These are phyloP conservation scores for Boletales sp. DNA, from an alignment of 768 basidiomycete genomes.

Conservation along the genomic window DNA sequence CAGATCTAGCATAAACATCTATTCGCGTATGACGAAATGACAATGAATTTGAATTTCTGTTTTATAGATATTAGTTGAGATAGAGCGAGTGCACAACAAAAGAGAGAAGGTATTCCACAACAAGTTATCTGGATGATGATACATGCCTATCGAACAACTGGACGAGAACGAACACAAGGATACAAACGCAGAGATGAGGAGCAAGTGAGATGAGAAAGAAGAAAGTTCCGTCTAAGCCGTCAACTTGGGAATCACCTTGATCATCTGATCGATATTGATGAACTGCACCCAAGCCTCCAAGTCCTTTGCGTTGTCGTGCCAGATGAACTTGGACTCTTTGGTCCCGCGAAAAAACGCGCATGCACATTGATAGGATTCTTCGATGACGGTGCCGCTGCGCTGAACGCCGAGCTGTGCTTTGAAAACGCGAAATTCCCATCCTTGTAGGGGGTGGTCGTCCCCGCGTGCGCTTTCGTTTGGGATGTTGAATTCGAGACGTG, in stretches of 20 bases:
- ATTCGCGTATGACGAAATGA: too few species aligned
- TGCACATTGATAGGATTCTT: conserved; percentile 74
- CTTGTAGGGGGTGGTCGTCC: conserved; percentile 64
- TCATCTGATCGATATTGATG: conserved; percentile 76
- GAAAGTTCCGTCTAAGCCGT: conserved; percentile 42
- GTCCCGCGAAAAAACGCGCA: conserved; percentile 74
- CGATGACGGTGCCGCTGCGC: conserved; percentile 46
- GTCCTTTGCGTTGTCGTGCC: conserved; percentile 63
- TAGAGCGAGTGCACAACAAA: not conserved
- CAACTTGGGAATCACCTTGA: conserved; percentile 74
- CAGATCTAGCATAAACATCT: too few species aligned
- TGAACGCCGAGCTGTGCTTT: conserved; percentile 68
- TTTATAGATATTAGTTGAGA: not conserved
- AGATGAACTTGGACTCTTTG: conserved; percentile 63
- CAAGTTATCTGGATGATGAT: not conserved
- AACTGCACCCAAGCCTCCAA: conserved; percentile 82
- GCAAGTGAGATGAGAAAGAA: not conserved
- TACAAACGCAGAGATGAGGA: conserved; percentile 1
- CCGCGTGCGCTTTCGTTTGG: conserved; percentile 57
- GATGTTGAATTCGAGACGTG: conserved; percentile 79
- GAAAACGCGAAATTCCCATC: conserved; percentile 88
- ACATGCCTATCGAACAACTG: conserved; percentile 6
- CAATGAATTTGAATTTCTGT: not conserved
- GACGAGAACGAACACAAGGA: not conserved
- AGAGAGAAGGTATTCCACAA: not conserved